Base-by-base conservation (phyloP, 2,329 filamentous ascomycete species). In the Meredithiella fracta region DNA sequence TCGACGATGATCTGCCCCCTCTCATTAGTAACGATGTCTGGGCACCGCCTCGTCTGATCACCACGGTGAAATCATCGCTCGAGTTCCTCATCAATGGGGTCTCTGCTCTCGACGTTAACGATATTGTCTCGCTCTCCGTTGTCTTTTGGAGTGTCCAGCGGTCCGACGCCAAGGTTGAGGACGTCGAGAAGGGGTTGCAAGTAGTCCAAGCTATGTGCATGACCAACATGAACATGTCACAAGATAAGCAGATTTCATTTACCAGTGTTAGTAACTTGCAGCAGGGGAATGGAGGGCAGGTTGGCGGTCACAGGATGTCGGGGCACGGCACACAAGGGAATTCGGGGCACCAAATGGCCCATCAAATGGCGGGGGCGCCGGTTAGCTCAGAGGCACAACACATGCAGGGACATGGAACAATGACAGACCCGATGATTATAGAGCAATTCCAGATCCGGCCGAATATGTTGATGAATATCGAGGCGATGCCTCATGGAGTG, bases 31-130 rank as follows among this genome's bases (percentile, higher is more conserved):
- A 47, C 42, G 57, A 56, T 11, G 65, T 72, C 3, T 73, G 71
- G 70, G 71, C 71, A 23, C 66, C 67, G 6, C 62, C 66, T 26
- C 67, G 69, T 14, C 65, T 74, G 26, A 66, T 70, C 47, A 62
- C 61, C 50, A 72, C 69, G 3, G 74, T 77, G 3, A 71, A 76
- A 61, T 73, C 70, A 56, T 68, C 71, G 2, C 61, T 77, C 14
- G 71, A 74, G 25, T 66, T 70, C 11, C 66, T 76, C 49, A 67
- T 73, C 38, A 66, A 64, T 44, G 68, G 72, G 58, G 72, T 76
- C 44, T 72, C 70, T 44, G 71, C 71, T n/a, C 70, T 70, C 38
- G 74, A 77, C 55, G 64, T 74, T 22, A 73, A 75, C 62, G 75
- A 77, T 54, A 69, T 77, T 9, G 63, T 77, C 6, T 70, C 69